These are phyloP conservation scores for Lodderomyces theae DNA, from an alignment of 1,139 yeast species.

Conservation along the genomic window DNA sequence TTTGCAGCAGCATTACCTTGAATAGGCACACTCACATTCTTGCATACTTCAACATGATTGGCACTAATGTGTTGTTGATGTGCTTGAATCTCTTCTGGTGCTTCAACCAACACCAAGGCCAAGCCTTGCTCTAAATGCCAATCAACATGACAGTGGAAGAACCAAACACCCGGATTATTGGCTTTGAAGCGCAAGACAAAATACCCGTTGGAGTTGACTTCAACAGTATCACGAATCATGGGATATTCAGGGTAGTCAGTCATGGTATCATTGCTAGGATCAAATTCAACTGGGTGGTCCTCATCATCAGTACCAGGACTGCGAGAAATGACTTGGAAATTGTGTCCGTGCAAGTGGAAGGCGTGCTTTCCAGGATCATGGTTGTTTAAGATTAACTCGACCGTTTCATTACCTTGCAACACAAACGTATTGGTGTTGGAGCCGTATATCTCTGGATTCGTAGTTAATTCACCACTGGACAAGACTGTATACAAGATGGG, in stretches of 20 bases:
- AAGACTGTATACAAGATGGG: conserved; percentile 79
- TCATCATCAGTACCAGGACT: conserved; percentile 31
- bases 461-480: conserved; percentile 54
- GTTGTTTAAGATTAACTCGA: conserved; percentile 69
- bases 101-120: conserved; percentile 51
- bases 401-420: conserved; percentile 62
- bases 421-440: conserved; percentile 73
- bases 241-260: conserved; percentile 49
- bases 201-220: conserved; percentile 66
- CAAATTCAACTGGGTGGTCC: conserved; percentile 37
- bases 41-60: conserved; percentile 61
- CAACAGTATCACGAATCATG: conserved; percentile 66
- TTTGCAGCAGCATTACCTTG: conserved; percentile 89
- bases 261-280: conserved; percentile 31
- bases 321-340: conserved; percentile 57
- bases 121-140: conserved; percentile 66
- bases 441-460: conserved; percentile 56
- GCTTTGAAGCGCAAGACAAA: conserved; percentile 58
- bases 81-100: conserved; percentile 53
- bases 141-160: conserved; percentile 64
- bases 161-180: conserved; percentile 62
- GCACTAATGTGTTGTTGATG: conserved; percentile 48
- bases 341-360: conserved; percentile 86
- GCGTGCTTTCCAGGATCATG: conserved; percentile 79
- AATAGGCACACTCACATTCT: conserved; percentile 43